Evolutionary conservation across 805 yeast species (phyloP).

Genomic region (Vanderwaltozyma verrucispora): DNA sequence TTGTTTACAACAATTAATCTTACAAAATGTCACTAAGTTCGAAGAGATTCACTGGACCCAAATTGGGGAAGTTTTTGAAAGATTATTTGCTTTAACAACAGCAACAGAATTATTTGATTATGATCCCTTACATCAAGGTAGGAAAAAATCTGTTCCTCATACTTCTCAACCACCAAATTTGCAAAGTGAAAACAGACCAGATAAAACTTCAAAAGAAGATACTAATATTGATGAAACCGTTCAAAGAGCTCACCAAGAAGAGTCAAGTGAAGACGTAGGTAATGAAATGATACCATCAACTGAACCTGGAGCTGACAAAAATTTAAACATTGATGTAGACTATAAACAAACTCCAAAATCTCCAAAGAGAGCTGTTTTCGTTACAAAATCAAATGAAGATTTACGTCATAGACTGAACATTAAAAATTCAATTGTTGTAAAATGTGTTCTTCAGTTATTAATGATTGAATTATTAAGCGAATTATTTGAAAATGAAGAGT

Average conservation of each 20-base stretch:
- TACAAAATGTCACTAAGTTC: constrained; percentile 65
- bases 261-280: constrained; percentile 30
- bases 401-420: constrained; percentile 38
- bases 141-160: constrained; percentile 13
- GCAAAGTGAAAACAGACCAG: constrained; percentile 6
- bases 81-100: constrained; percentile 70
- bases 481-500: constrained; percentile 57
- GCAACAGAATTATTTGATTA: constrained; percentile 71
- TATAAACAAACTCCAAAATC: constrained; percentile 5
- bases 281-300: constrained; percentile 16
- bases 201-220: constrained; percentile 21
- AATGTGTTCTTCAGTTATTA: constrained; percentile 81
- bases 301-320: neutral
- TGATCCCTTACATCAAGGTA: constrained; percentile 32
- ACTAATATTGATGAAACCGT: constrained; percentile 28
- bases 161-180: neutral
- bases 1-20: constrained; percentile 68
- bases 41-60: constrained; percentile 61
- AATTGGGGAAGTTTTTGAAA: constrained; percentile 53
- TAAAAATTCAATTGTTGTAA: constrained; percentile 73
- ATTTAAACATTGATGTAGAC: neutral
- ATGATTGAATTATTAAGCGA: constrained; percentile 83
- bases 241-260: constrained; percentile 26
- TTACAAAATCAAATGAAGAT: constrained; percentile 27
- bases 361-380: constrained; percentile 1